Base-by-base conservation (phyloP, 176 grass and related monocot species). In the Aegilops tauschii region DNA sequence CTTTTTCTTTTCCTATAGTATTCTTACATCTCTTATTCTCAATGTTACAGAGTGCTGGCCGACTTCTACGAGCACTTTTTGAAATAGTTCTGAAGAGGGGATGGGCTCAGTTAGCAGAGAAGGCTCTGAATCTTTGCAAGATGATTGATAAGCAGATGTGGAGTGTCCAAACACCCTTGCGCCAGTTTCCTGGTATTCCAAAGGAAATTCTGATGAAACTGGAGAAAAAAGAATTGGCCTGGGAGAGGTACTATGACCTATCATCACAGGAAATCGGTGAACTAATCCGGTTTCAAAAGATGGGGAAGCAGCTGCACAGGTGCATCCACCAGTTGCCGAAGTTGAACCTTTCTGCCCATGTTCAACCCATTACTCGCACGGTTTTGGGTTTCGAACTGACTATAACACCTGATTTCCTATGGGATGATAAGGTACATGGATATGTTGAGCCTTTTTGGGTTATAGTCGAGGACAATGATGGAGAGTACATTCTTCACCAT, bases 81-180 rank as follows among this genome's bases (percentile, higher is more conserved):
- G 96, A 98, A 82, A 98, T 95, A 67, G 90, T 98, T 73, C 61
- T 95, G 86, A 98, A 98, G 86, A 93, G 91, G 62, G 96, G 96
- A 66, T 98, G 96, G 96, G 93, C 96, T 86, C 90, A 98, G 69
- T 71, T 98, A 87, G 78, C 96, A 58, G 92, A 95, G 85, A 98
- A 96, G 76, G 96, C 96, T 23, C 86, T 98, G 45, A 98, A 95
- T 89, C 88, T 98, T 80, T 98, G 92, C 87, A 98, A 96, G 90
- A 98, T 98, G 96, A 84, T 98, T 52, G 90, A 98, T 87, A 95
- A 94, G 77, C 93, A 94, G 54, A 98, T 98, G 93, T 98, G 96
- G 96, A 98, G 71, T 58, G 93, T 98, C 59, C 96, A 98, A 83
- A 95, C 90, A 79, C 96, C 96, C 13, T 68, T 98, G 64, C 90